phyloP scores from a whole-genome alignment of 805 yeast species.

The Candida quercuum region DNA sequence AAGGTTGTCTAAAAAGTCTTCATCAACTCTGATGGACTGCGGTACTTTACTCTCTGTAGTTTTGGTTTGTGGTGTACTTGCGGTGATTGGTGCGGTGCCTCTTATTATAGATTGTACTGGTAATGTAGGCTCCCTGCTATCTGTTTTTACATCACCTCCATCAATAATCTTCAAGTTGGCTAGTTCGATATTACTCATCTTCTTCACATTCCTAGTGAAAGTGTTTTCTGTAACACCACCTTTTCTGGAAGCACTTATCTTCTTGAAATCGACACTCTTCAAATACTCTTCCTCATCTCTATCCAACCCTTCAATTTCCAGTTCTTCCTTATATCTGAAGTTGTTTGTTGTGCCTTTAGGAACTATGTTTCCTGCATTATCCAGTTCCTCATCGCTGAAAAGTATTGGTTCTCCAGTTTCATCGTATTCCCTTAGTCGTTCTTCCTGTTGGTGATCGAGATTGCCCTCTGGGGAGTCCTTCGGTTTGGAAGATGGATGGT shows the following conservation, averaged over 20 bases:
- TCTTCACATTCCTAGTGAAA: slow-evolving; percentile 1
- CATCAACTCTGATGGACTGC: slow-evolving; percentile 11
- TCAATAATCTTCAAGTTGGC: slow-evolving; percentile 6
- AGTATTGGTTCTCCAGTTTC: slow-evolving; percentile 12
- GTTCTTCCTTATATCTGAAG: slow-evolving; percentile 20
- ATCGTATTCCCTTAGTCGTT: slow-evolving; percentile 12
- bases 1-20: slow-evolving; percentile 20
- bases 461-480: slow-evolving; percentile 12
- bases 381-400: slow-evolving; percentile 12
- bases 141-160: slow-evolving; percentile 3
- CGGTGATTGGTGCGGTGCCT: no score
- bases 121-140: slow-evolving; percentile 1
- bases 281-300: slow-evolving; percentile 7
- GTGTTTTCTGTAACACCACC: slow-evolving; percentile 10
- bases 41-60: slow-evolving; percentile 14
- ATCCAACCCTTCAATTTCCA: slow-evolving; percentile 16
- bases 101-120: no score
- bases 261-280: slow-evolving; percentile 16
- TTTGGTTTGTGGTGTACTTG: slow-evolving; percentile 1
- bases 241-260: slow-evolving; percentile 4
- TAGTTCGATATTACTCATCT: slow-evolving; percentile 11
- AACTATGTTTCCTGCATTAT: slow-evolving; percentile 7
- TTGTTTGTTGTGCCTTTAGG: slow-evolving; percentile 15
- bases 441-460: slow-evolving; percentile 13
- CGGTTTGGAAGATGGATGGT: slow-evolving; percentile 27